Evolutionary conservation across 306 rosid genomes (phyloP), one percentile per base, ranked within the genome.

Genomic region (Begonia fuchsioides): DNA sequence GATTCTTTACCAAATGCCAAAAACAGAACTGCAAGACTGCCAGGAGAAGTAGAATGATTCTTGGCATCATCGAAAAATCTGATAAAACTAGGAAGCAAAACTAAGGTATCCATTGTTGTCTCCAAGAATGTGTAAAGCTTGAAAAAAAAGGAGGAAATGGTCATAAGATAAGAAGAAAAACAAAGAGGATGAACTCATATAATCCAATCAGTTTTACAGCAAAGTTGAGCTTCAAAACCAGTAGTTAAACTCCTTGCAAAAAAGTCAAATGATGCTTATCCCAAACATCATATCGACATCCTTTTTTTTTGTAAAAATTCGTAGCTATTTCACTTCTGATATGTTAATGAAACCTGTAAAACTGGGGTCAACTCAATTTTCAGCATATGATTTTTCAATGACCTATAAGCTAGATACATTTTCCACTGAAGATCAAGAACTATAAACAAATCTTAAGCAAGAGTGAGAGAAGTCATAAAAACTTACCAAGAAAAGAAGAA

Each of bases 401-500:
- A n/a, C n/a, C n/a, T 53, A 17, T 39, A 49, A 53, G 13, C 16
- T 43, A 6, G 20, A 51, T 15, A 38, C 6, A 51, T 39, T 51
- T 39, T 46, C 54, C 44, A 32, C 9, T 5, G 52, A 35, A n/a
- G 32, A 51, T 39, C 15, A 45, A 44, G 16, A 45, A 9, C 54
- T 32, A 50, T 3, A 17, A 51, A 53, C 39, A 61, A 51, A 44
- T 17, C 51, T 67, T 26, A 44, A 11, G 55, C 41, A 35, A 38
- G 8, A 44, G 49, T 19, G 20, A 20, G 58, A 47, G 10, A 53
- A 62, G 58, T 26, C 18, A 39, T 47, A 55, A 12, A 47, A 49
- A 20, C n/a, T 68, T 77, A 87, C 94, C 93, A 87, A 74, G 76
- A 87, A 87, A 64, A 83, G 93, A 58, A 87, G 93, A 61, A 87